phyloP scores from a whole-genome alignment of 2,329 filamentous ascomycete genomes.

The Scedosporium minutisporum region DNA sequence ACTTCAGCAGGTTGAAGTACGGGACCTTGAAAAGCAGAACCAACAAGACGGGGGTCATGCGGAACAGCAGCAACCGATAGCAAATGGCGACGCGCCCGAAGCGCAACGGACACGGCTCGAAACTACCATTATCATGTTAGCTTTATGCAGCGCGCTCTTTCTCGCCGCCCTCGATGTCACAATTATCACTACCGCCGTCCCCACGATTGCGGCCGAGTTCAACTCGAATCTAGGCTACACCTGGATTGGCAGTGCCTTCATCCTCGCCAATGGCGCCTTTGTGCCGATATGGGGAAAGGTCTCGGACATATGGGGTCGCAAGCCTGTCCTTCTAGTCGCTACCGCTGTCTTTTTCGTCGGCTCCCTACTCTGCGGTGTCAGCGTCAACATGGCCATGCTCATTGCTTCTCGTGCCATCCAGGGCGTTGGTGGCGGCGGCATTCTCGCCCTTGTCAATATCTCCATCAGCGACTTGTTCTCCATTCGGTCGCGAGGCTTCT shows the following conservation, averaged over 20 bases:
- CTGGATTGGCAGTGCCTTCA: constrained; percentile 68
- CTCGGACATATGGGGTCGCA: constrained; percentile 49
- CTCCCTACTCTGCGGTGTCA: constrained; percentile 43
- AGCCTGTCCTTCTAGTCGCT: constrained; percentile 41
- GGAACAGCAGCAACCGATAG: background rate
- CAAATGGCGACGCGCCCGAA: constrained; percentile 17
- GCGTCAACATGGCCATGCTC: constrained; percentile 39
- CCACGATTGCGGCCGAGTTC: constrained; percentile 55
- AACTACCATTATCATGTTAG: constrained; percentile 29
- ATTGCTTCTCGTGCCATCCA: constrained; percentile 47
- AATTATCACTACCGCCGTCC: constrained; percentile 58
- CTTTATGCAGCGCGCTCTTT: constrained; percentile 36
- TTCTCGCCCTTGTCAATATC: constrained; percentile 52
- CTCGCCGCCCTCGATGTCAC: constrained; percentile 48
- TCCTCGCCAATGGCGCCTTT: constrained; percentile 58
- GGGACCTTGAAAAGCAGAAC: background rate
- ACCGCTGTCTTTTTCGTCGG: constrained; percentile 44
- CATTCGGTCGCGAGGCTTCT: constrained; percentile 38
- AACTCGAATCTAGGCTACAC: constrained; percentile 60
- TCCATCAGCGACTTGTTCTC: constrained; percentile 47
- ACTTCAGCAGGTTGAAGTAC: background rate
- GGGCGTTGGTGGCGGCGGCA: constrained; percentile 46
- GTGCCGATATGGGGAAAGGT: constrained; percentile 62
- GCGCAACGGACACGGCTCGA: constrained; percentile 26
- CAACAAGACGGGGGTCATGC: background rate